Percentiles rank a stretch among this genome's conserved stretches.
Conservation (phyloP, 352 stramenopile species). For the Plasmopara viticola region DNA sequence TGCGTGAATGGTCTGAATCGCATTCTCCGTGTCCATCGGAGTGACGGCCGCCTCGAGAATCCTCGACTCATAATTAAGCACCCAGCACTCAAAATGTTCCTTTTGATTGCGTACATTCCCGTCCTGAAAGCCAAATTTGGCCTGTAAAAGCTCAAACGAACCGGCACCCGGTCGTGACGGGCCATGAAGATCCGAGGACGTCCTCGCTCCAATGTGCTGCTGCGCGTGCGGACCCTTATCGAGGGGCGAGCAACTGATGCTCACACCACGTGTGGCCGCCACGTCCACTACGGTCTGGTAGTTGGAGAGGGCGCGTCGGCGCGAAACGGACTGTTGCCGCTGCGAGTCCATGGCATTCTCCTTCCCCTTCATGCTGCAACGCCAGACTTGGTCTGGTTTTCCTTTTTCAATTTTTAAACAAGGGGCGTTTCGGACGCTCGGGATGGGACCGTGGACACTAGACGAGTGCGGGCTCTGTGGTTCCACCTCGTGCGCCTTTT, state of each 20-base stretch:
- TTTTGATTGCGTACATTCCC: constrained; percentile 80
- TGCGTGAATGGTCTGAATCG: constrained; percentile 79
- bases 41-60: constrained; percentile 19
- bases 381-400: constrained; percentile 1
- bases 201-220: constrained; percentile 14
- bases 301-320: constrained; percentile 62
- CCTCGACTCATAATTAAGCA: constrained; percentile 81
- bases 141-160: constrained; percentile 77
- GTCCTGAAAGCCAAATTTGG: constrained; percentile 85
- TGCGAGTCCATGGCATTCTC: constrained; percentile 19
- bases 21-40: constrained; percentile 43
- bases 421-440: constrained; percentile 7
- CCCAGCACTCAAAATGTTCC: constrained; percentile 79
- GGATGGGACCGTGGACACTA: constrained; percentile 1
- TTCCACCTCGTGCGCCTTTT: constrained; percentile 10
- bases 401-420: constrained; percentile 3
- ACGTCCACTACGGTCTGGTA: constrained; percentile 77
- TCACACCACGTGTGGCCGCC: constrained; percentile 33
- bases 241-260: constrained; percentile 25
- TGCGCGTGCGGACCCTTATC: constrained; percentile 10
- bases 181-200: constrained; percentile 13
- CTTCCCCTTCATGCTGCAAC: constrained; percentile 18
- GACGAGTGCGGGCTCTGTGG: constrained; percentile 4
- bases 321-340: constrained; percentile 25
- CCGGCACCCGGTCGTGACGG: constrained; percentile 25